Evolutionary conservation across 2,329 filamentous ascomycete species (phyloP).

Genomic region (Fusarium annulatum): DNA sequence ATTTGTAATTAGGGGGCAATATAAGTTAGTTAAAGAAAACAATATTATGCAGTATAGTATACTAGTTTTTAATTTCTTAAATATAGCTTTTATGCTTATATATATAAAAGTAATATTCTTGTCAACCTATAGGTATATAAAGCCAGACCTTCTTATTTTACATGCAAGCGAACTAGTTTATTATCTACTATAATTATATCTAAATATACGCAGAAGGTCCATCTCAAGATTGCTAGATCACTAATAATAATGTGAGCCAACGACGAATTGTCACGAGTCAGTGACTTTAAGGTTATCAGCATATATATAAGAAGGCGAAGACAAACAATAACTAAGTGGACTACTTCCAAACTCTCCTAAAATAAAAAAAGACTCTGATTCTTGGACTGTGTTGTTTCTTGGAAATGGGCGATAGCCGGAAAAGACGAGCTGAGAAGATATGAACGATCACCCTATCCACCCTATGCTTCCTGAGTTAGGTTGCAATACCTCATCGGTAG

Average conservation of each 20-base stretch:
- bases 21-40: too few relatives aligned
- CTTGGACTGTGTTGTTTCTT: background rate
- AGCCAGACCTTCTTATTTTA: too few relatives aligned
- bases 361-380: background rate
- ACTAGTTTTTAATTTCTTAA: rapidly evolving
- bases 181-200: too few relatives aligned
- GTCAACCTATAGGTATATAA: too few relatives aligned
- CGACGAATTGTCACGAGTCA: background rate
- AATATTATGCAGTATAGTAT: too few relatives aligned
- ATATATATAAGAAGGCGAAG: background rate
- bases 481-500: background rate
- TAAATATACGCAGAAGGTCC: too few relatives aligned
- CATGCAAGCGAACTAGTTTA: rapidly evolving
- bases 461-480: background rate
- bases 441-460: rapidly evolving
- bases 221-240: background rate
- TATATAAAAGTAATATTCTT: too few relatives aligned
- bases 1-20: too few relatives aligned
- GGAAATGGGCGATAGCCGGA: background rate
- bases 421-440: background rate
- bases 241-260: background rate
- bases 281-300: background rate
- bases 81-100: too few relatives aligned
- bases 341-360: background rate
- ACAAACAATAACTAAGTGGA: background rate